Evolutionary conservation across 331 rosid species (phyloP).

Genomic region (Spiraea crenata): DNA sequence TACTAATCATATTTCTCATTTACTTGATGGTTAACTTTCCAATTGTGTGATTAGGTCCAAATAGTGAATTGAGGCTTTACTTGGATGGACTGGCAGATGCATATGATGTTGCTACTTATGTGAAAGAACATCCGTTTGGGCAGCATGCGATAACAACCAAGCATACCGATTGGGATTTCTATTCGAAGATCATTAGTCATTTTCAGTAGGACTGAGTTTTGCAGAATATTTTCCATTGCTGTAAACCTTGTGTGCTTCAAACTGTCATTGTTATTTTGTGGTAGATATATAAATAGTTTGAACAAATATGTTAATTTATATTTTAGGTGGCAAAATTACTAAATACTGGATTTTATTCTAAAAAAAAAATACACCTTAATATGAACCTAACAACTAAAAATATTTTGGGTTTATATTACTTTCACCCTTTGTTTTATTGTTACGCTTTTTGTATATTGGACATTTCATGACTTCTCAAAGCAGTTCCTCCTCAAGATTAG

Average conservation of each 20-base stretch:
- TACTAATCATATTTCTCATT: neutral
- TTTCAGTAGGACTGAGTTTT: neutral
- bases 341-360: too few species aligned
- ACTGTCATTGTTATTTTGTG: neutral
- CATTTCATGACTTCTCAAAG: too few species aligned
- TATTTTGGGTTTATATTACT: too few species aligned
- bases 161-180: constrained; percentile 45
- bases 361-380: too few species aligned
- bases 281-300: too few species aligned
- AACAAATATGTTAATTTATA: too few species aligned
- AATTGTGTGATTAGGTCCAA: constrained; percentile 19
- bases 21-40: neutral
- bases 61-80: constrained; percentile 32
- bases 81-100: constrained; percentile 38
- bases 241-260: neutral
- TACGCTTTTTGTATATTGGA: too few species aligned
- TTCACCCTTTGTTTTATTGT: neutral
- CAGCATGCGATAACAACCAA: constrained; percentile 31
- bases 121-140: constrained; percentile 46
- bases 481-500: too few species aligned
- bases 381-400: too few species aligned
- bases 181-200: constrained; percentile 14
- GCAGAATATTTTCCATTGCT: neutral
- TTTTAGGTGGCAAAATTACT: too few species aligned
- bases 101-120: constrained; percentile 39